Base-by-base conservation (phyloP, 495 filamentous ascomycete species). In the Pyronema omphalodes region DNA sequence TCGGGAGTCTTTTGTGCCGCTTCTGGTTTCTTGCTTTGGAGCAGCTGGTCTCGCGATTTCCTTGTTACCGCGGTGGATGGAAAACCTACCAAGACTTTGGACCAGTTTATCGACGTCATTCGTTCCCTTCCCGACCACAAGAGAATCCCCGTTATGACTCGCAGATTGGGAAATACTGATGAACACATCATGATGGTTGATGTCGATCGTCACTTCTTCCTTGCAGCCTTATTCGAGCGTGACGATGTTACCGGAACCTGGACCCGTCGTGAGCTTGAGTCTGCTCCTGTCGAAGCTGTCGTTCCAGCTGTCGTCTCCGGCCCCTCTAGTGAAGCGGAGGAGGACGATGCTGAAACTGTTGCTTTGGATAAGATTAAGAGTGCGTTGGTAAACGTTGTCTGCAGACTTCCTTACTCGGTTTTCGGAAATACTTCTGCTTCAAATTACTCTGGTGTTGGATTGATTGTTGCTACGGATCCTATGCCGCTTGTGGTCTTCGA, bases 141-240 rank as follows among this genome's bases (percentile, higher is more conserved):
- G 18, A 53, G 63, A 14, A 56, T 66, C 35, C 62, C 63, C 7
- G 62, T 66, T 39, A 66, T 66, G 63, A 60, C 63, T 19, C 55
- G 62, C 49, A 53, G 56, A 14, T 55, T 66, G 54, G 63, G 63
- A 14, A 60, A 58, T 40, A 57, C 51, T 37, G 63, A 66, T 33
- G 62, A 66, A 46, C 62, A 66, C 18, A 55, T 65, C 54, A 49
- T 66, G 52, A 60, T 66, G 63, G 62, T 66, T 40, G 63, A 66
- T 45, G 60, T 66, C 8, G 63, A 66, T 19, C 56, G 63, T 3
- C 63, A 66, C 56, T 66, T 66, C 51, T 66, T 66, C 59, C 53
- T 65, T 44, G 63, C 63, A 6, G 62, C 63, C 7, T 44, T 66
- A 44, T 66, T 65, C 33, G 62, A 62, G 19, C 54, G 63, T 19